phyloP scores from a whole-genome alignment of 371 early-diverging fungal genomes.

The Nematocida displodere region DNA sequence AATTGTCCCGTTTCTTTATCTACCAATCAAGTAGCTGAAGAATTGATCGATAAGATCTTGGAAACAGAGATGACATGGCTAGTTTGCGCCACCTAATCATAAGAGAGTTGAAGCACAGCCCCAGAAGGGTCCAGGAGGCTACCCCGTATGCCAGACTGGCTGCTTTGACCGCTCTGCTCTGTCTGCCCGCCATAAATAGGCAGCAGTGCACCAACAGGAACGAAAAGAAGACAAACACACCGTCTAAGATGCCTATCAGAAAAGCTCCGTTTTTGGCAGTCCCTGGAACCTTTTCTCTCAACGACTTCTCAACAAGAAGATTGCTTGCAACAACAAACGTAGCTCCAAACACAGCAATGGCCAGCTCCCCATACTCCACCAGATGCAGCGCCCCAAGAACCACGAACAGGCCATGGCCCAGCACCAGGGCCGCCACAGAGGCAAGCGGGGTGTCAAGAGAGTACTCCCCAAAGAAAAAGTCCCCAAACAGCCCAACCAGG shows the following conservation, averaged over 20 bases:
- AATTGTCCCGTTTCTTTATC: neutral
- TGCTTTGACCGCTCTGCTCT: neutral
- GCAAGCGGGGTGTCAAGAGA: neutral
- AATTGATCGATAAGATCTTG: too few relatives aligned
- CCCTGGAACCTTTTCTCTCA: too few relatives aligned
- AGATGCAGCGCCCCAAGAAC: neutral
- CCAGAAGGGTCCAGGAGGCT: neutral
- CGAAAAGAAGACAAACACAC: neutral
- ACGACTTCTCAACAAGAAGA: too few relatives aligned
- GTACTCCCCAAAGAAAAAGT: slow-evolving; percentile 3
- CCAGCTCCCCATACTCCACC: neutral
- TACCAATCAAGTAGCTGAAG: neutral
- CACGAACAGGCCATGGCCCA: neutral
- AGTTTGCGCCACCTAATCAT: too few relatives aligned
- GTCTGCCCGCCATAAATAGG: neutral
- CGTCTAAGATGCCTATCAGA: too few relatives aligned
- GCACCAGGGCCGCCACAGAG: neutral
- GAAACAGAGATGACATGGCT: too few relatives aligned
- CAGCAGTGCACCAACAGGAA: neutral
- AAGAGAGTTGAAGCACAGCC: neutral
- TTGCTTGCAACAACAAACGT: neutral
- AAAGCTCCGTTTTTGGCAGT: too few relatives aligned
- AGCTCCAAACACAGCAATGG: neutral
- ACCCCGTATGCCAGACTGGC: neutral
- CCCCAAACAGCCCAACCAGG: slow-evolving; percentile 1